These are phyloP conservation scores for Phytophthora niederhauseri DNA, from an alignment of 352 stramenopile species.

Conservation along the genomic window DNA sequence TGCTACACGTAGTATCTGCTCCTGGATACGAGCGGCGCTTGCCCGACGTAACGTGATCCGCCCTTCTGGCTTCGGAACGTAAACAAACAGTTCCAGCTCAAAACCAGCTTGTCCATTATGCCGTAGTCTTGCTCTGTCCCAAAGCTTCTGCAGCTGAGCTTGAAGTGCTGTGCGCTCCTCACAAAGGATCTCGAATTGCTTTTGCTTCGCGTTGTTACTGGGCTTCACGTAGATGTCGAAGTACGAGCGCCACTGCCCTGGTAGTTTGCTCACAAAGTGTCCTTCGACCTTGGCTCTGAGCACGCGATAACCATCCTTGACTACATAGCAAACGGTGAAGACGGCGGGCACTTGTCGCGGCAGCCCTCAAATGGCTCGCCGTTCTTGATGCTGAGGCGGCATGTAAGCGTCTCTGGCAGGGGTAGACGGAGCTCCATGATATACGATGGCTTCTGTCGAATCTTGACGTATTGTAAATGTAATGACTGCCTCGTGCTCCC, in stretches of 20 bases:
- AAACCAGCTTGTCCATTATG: constrained; percentile 19
- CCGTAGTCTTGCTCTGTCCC: constrained; percentile 15
- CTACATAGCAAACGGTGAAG: constrained; percentile 1
- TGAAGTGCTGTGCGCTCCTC: not conserved
- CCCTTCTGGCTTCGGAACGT: constrained; percentile 14
- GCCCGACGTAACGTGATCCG: not conserved
- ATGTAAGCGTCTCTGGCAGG: constrained; percentile 4
- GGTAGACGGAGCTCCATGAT: not conserved
- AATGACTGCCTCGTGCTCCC: not conserved
- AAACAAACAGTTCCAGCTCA: constrained; percentile 17
- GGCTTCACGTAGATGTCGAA: constrained; percentile 17
- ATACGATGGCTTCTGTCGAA: not conserved
- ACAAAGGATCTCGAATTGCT: constrained; percentile 10
- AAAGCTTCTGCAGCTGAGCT: constrained; percentile 8
- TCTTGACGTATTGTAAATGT: not conserved
- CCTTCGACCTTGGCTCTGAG: constrained; percentile 5
- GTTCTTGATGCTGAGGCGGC: constrained; percentile 17
- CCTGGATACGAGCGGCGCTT: constrained; percentile 9
- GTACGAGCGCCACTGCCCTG: constrained; percentile 2
- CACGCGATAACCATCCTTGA: constrained; percentile 9
- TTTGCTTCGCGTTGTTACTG: constrained; percentile 13
- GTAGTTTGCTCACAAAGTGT: constrained; percentile 14
- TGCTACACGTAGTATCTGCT: constrained; percentile 21
- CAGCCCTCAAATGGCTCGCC: not conserved
- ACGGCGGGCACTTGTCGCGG: constrained; percentile 12